These are phyloP conservation scores for Phytophthora citrophthora DNA, from an alignment of 352 stramenopile species.

Conservation along the genomic window DNA sequence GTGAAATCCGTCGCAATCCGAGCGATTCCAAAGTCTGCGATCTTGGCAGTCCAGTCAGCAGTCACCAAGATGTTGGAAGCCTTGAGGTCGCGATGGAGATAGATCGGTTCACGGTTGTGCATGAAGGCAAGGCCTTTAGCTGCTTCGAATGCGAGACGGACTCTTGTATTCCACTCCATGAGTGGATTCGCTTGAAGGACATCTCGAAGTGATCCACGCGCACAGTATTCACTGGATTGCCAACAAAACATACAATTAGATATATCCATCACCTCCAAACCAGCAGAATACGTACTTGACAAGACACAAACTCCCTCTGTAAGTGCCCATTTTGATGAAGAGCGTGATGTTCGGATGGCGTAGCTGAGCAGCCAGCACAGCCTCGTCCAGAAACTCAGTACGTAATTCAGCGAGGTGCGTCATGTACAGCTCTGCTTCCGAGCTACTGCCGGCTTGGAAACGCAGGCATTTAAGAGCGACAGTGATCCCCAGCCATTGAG, in stretches of 20 bases:
- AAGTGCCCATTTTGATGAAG: constrained; percentile 75
- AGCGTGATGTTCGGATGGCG: constrained; percentile 80
- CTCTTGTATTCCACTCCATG: constrained; percentile 73
- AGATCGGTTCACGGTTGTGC: constrained; percentile 79
- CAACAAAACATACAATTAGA: constrained; percentile 11
- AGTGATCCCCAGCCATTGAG: constrained; percentile 75
- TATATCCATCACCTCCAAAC: background rate
- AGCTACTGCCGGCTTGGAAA: constrained; percentile 34
- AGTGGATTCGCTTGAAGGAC: constrained; percentile 65
- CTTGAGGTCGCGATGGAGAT: constrained; percentile 78
- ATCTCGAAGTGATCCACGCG: constrained; percentile 66
- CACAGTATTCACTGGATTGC: constrained; percentile 61
- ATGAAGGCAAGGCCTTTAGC: constrained; percentile 81
- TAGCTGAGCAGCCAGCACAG: constrained; percentile 62
- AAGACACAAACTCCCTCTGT: constrained; percentile 69
- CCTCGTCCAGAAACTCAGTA: constrained; percentile 72
- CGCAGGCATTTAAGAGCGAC: constrained; percentile 80
- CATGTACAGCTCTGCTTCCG: constrained; percentile 69
- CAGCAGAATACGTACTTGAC: constrained; percentile 62
- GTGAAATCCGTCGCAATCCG: constrained; percentile 75
- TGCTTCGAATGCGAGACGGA: constrained; percentile 69
- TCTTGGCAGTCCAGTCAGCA: constrained; percentile 76
- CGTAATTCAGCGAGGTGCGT: constrained; percentile 69
- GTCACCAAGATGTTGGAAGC: constrained; percentile 80
- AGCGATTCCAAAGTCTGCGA: constrained; percentile 78